Evolutionary conservation across 169 alveolate genomes (phyloP).

Genomic region (Plasmodium berghei): DNA sequence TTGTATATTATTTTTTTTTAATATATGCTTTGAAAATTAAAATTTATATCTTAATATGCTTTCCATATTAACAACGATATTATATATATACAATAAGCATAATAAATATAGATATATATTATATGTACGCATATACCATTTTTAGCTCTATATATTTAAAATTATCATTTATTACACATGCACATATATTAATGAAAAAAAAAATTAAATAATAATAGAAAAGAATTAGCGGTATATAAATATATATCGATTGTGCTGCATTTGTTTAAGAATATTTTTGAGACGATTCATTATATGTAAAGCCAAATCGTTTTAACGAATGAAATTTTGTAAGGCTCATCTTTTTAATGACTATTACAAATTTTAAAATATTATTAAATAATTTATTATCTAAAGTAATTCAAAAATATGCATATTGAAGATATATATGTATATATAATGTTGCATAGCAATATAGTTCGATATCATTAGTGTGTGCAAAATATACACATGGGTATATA

Average conservation of each 20-base stretch:
- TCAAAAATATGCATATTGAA: too few relatives aligned
- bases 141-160: neutral
- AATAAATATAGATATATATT: slow-evolving; percentile 2
- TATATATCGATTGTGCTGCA: slow-evolving; percentile 1
- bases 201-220: slow-evolving; percentile 11
- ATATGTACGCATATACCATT: neutral
- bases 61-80: neutral
- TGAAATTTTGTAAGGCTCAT: too few relatives aligned
- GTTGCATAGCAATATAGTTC: too few relatives aligned
- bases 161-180: neutral
- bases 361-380: too few relatives aligned
- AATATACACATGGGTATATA: too few relatives aligned
- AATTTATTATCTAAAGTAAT: too few relatives aligned
- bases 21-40: neutral
- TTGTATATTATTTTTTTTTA: too few relatives aligned
- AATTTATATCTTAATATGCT: neutral
- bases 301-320: too few relatives aligned
- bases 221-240: too few relatives aligned
- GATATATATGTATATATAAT: too few relatives aligned
- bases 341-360: too few relatives aligned
- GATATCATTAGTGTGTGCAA: too few relatives aligned
- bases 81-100: neutral
- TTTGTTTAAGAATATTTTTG: slow-evolving; percentile 12
- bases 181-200: slow-evolving; percentile 1
- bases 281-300: neutral